Evolutionary conservation across 2,329 filamentous ascomycete genomes (phyloP).

Genomic region (Cordyceps cateniannulata): DNA sequence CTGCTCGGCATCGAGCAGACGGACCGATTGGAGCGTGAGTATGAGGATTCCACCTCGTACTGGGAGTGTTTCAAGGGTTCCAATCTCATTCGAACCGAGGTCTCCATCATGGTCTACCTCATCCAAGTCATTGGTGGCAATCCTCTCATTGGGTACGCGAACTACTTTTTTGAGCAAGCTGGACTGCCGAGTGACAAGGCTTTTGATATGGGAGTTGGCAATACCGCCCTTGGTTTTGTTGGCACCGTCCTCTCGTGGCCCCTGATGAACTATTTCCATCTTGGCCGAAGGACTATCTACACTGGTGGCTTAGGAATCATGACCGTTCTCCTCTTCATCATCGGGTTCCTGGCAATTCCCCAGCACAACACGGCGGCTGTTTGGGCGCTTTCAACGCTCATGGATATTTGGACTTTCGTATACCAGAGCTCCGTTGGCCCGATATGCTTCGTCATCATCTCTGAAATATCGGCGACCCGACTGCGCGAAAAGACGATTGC

Average conservation of each 20-base stretch:
- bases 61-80: slow-evolving; percentile 43
- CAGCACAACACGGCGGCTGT: slow-evolving; percentile 25
- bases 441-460: slow-evolving; percentile 35
- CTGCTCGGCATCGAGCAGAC: slow-evolving; percentile 53
- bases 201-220: slow-evolving; percentile 26
- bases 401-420: slow-evolving; percentile 35
- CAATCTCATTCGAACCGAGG: slow-evolving; percentile 48
- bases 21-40: slow-evolving; percentile 47
- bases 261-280: slow-evolving; percentile 27
- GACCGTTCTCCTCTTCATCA: slow-evolving; percentile 33
- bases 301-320: slow-evolving; percentile 15
- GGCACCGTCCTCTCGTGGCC: slow-evolving; percentile 35
- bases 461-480: slow-evolving; percentile 31
- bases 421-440: slow-evolving; percentile 37
- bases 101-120: slow-evolving; percentile 54
- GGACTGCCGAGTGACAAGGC: slow-evolving; percentile 19
- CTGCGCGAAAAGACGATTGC: slow-evolving; percentile 27
- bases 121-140: slow-evolving; percentile 60
- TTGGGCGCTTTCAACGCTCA: slow-evolving; percentile 32
- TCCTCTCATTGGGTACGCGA: slow-evolving; percentile 58
- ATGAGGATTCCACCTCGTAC: slow-evolving; percentile 42
- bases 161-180: slow-evolving; percentile 30
- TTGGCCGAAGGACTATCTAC: slow-evolving; percentile 36
- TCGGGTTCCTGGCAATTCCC: slow-evolving; percentile 34
- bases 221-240: slow-evolving; percentile 34